phyloP scores from a whole-genome alignment of 345 rosid species.

The Alliaria petiolata region DNA sequence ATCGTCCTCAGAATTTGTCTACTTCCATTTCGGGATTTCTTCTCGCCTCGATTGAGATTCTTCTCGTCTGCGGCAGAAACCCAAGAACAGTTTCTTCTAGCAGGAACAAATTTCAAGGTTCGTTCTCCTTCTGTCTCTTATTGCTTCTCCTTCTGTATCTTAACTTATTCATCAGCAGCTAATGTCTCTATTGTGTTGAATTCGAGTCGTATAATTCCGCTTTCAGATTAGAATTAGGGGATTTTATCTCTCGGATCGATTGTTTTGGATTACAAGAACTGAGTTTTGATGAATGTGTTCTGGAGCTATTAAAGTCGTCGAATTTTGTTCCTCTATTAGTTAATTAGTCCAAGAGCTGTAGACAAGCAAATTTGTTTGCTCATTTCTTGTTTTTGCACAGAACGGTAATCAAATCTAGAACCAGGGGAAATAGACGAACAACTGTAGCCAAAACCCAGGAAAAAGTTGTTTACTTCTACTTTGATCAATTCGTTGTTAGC shows the following conservation, averaged over 20 bases:
- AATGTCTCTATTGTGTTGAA: not conserved
- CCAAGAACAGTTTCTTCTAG: not conserved
- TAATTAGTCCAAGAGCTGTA: not conserved
- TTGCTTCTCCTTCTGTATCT: not conserved
- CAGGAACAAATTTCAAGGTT: slow-evolving; percentile 9
- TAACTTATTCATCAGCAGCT: not conserved
- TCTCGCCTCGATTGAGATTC: not conserved
- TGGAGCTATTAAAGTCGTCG: not conserved
- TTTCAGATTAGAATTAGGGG: not conserved
- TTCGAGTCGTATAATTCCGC: not conserved
- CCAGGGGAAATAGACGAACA: not conserved
- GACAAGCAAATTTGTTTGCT: not conserved
- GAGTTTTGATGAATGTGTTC: not conserved
- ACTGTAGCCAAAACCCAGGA: not conserved
- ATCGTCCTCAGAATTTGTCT: not conserved
- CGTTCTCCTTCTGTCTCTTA: not conserved
- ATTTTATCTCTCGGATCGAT: not conserved
- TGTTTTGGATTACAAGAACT: not conserved
- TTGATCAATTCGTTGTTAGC: not conserved
- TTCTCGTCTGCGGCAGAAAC: not conserved
- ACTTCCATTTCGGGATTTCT: not conserved
- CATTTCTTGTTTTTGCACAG: not conserved
- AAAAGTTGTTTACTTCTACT: not conserved
- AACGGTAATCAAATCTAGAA: not conserved
- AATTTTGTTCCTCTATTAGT: not conserved